Evolutionary conservation across 768 basidiomycete genomes (phyloP).

Genomic region (Bullera alba): DNA sequence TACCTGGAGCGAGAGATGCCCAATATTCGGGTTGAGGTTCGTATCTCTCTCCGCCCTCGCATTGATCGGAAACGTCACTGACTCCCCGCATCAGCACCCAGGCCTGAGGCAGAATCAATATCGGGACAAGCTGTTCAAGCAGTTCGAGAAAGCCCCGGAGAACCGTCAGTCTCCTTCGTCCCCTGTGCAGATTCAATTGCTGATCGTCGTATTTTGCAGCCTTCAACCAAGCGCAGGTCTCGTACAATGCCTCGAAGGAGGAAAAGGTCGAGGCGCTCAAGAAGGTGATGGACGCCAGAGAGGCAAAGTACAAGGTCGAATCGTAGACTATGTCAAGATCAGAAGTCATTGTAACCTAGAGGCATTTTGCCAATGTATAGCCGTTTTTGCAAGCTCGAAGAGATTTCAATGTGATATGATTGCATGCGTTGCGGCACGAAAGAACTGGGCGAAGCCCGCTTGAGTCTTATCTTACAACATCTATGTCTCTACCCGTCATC

Average conservation of each 20-base stretch:
- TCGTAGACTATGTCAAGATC: slow-evolving; percentile 4
- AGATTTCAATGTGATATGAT: too few species aligned
- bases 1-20: slow-evolving; percentile 84
- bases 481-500: too few species aligned
- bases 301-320: slow-evolving; percentile 38
- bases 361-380: too few species aligned
- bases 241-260: slow-evolving; percentile 82
- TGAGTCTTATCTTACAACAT: too few species aligned
- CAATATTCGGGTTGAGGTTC: slow-evolving; percentile 64
- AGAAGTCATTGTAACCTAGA: background rate
- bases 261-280: slow-evolving; percentile 72
- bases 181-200: background rate
- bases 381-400: too few species aligned
- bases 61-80: background rate
- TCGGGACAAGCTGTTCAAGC: slow-evolving; percentile 83
- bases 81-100: slow-evolving; percentile 57
- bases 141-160: slow-evolving; percentile 93
- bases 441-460: too few species aligned
- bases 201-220: slow-evolving; percentile 13
- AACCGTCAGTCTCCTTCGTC: slow-evolving; percentile 62
- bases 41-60: slow-evolving; percentile 18
- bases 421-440: too few species aligned
- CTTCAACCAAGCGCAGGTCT: slow-evolving; percentile 72
- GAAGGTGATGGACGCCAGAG: slow-evolving; percentile 44
- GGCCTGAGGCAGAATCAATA: slow-evolving; percentile 88